Evolutionary conservation across 768 basidiomycete species (phyloP).

Genomic region (Trichaptum fuscoviolaceum): DNA sequence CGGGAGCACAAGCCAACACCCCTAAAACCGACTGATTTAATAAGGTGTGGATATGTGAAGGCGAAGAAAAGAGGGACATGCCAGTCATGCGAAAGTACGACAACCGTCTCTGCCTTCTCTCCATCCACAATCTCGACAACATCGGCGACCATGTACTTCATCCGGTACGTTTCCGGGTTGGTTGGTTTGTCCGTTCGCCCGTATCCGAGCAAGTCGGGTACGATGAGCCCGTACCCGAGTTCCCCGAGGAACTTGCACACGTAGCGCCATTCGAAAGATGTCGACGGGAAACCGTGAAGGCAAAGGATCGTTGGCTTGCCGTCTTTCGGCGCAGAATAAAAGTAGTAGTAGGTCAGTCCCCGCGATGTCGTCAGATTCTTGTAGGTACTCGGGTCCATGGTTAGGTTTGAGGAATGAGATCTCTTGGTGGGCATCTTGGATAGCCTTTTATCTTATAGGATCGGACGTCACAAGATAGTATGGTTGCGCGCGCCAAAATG

Average conservation of each 20-base stretch:
- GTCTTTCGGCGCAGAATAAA: slow-evolving; percentile 21
- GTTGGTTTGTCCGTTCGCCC: slow-evolving; percentile 40
- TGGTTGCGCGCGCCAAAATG: too few species aligned
- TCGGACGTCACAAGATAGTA: too few species aligned
- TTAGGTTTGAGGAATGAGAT: too few species aligned
- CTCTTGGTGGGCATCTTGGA: too few species aligned
- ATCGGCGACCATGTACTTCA: slow-evolving; percentile 23
- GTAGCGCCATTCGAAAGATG: slow-evolving; percentile 36
- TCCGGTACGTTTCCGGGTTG: slow-evolving; percentile 22
- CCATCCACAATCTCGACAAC: slow-evolving; percentile 30
- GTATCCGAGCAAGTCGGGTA: slow-evolving; percentile 44
- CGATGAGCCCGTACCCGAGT: slow-evolving; percentile 39
- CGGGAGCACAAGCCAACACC: slow-evolving; percentile 29
- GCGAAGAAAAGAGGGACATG: slow-evolving; percentile 11
- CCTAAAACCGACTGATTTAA: slow-evolving; percentile 21
- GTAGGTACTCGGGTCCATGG: slow-evolving; percentile 18
- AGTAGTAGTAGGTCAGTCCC: slow-evolving; percentile 31
- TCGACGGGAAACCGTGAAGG: slow-evolving; percentile 41
- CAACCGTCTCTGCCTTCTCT: slow-evolving; percentile 21
- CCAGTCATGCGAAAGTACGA: slow-evolving; percentile 33
- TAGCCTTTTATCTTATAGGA: too few species aligned
- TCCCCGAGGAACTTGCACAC: slow-evolving; percentile 33
- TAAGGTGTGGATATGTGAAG: not conserved
- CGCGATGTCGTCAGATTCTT: slow-evolving; percentile 28
- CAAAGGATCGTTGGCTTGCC: slow-evolving; percentile 36